phyloP scores from a whole-genome alignment of 495 filamentous ascomycete species.

The Penicillium samsonianum region DNA sequence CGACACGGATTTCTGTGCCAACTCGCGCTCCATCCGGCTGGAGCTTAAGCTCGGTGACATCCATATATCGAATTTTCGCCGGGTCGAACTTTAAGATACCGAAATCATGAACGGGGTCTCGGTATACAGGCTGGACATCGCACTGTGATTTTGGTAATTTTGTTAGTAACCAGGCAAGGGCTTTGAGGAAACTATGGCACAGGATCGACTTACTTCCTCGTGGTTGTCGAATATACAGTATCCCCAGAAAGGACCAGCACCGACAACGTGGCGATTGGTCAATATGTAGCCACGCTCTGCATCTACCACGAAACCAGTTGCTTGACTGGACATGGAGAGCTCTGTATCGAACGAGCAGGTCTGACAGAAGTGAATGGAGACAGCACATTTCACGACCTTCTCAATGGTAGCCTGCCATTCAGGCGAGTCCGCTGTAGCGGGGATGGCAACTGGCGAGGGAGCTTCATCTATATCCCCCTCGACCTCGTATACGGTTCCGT shows the following conservation, averaged over 20 bases:
- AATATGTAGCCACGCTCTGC: conserved; percentile 89
- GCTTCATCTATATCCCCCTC: conserved; percentile 50
- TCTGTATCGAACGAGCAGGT: conserved; percentile 98
- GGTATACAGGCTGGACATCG: conserved; percentile 96
- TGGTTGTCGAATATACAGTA: conserved; percentile 99
- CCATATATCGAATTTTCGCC: conserved; percentile 94
- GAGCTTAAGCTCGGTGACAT: conserved; percentile 73
- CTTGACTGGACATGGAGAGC: conserved; percentile 87
- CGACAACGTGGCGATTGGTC: conserved; percentile 93
- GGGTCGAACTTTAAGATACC: conserved; percentile 96
- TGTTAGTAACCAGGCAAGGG: not conserved
- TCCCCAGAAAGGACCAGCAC: conserved; percentile 94
- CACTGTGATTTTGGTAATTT: conserved; percentile 55
- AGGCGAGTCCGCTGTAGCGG: conserved; percentile 73
- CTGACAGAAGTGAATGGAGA: conserved; percentile 98
- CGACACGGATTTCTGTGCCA: conserved; percentile 90
- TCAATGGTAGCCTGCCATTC: conserved; percentile 98
- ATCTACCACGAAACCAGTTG: conserved; percentile 97
- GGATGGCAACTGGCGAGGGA: conserved; percentile 40
- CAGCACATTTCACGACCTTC: conserved; percentile 85
- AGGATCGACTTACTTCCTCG: conserved; percentile 62
- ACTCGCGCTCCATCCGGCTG: conserved; percentile 89
- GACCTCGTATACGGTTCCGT: conserved; percentile 50
- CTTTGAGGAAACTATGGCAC: not conserved
- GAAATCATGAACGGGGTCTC: conserved; percentile 98